Percentiles rank a stretch among this genome's conserved stretches.
Evolutionary conservation across 2,329 filamentous ascomycete species (phyloP).

Genomic region (Arachnopeziza araneosa): DNA sequence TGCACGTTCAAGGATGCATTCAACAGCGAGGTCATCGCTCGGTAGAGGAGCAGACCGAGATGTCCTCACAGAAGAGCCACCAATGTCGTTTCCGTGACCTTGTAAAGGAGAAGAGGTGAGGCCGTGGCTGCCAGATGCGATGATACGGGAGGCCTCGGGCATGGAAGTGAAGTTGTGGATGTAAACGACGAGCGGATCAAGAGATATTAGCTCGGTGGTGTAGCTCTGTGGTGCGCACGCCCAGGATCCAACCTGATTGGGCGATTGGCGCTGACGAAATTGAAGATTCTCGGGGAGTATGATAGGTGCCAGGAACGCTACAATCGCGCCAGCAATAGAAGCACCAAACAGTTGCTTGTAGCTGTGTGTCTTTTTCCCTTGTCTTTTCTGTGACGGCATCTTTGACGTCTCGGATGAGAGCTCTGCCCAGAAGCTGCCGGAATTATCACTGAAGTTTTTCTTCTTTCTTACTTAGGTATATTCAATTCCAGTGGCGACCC

Average conservation of each 20-base stretch:
- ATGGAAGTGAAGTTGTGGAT: not conserved
- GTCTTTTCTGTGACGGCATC: not conserved
- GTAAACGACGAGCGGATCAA: not conserved
- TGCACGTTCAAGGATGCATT: not conserved
- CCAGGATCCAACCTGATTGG: not conserved
- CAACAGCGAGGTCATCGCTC: not conserved
- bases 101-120: not conserved
- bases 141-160: not conserved
- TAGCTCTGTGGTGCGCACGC: not conserved
- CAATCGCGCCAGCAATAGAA: not conserved
- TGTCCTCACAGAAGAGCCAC: not conserved
- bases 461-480: not conserved
- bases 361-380: not conserved
- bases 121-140: not conserved
- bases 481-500: not conserved
- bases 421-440: not conserved
- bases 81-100: not conserved
- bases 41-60: not conserved
- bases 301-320: not conserved
- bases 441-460: not conserved
- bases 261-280: not conserved
- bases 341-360: not conserved
- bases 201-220: not conserved
- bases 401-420: not conserved
- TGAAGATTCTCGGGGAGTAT: not conserved